A percentile compares a stretch with the other conserved stretches of the same genome.
Evolutionary conservation across 208 protist genomes (phyloP).

Genomic region (Endotrypanum monterogeii): DNA sequence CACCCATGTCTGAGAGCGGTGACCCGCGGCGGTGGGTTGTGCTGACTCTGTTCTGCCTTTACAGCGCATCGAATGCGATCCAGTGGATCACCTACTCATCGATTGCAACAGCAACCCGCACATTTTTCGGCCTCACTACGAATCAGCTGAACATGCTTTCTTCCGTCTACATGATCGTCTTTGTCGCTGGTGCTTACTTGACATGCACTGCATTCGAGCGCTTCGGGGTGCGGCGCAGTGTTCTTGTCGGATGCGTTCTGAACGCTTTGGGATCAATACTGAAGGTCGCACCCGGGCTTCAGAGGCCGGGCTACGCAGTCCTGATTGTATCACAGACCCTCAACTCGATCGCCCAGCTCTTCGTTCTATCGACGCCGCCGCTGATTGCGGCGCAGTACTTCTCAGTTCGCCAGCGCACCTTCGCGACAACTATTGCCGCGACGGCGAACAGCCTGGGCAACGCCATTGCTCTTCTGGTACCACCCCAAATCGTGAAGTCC

Average conservation of each 20-base stretch:
- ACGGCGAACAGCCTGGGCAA: slow-evolving; percentile 76
- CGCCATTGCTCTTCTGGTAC: slow-evolving; percentile 58
- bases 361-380: slow-evolving; percentile 74
- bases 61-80: slow-evolving; percentile 69
- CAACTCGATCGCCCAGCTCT: slow-evolving; percentile 68
- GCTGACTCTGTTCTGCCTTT: slow-evolving; percentile 61
- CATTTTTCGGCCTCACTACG: slow-evolving; percentile 61
- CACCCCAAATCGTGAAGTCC: slow-evolving; percentile 58
- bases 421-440: slow-evolving; percentile 65
- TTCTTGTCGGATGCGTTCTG: slow-evolving; percentile 53
- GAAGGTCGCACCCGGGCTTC: slow-evolving; percentile 57
- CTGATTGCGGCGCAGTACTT: slow-evolving; percentile 78
- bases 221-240: slow-evolving; percentile 60
- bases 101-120: slow-evolving; percentile 38
- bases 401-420: slow-evolving; percentile 47
- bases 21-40: slow-evolving; percentile 64
- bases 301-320: slow-evolving; percentile 48
- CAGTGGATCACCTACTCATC: slow-evolving; percentile 76
- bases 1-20: slow-evolving; percentile 13
- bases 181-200: slow-evolving; percentile 56
- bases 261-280: slow-evolving; percentile 66
- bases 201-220: slow-evolving; percentile 75
- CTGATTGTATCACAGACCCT: slow-evolving; percentile 59
- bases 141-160: slow-evolving; percentile 75
- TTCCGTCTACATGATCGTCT: slow-evolving; percentile 84